Conservation (phyloP, 2,329 filamentous ascomycete genomes). For the Ophiocordyceps polyrhachis-furcata region DNA sequence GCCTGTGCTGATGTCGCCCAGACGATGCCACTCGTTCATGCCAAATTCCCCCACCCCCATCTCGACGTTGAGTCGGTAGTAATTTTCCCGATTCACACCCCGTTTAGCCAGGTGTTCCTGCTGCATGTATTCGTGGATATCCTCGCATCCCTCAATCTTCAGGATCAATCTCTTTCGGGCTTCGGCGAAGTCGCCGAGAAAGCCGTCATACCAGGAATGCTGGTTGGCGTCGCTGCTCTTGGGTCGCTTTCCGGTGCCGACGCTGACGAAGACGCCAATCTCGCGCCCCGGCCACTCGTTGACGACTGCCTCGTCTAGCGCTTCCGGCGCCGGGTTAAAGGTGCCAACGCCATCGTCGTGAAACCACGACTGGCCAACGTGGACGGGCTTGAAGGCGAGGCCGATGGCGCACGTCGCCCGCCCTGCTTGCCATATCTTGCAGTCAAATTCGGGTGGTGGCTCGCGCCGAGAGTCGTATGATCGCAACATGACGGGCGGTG, state of each 20-base stretch:
- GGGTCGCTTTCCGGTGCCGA: slow-evolving; percentile 80
- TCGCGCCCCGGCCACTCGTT: slow-evolving; percentile 95
- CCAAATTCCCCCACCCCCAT: slow-evolving; percentile 91
- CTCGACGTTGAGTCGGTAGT: slow-evolving; percentile 93
- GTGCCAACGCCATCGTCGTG: slow-evolving; percentile 82
- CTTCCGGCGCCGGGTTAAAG: slow-evolving; percentile 75
- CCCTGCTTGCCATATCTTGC: slow-evolving; percentile 92
- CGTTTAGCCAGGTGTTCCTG: slow-evolving; percentile 59
- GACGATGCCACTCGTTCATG: slow-evolving; percentile 93
- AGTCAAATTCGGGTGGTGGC: slow-evolving; percentile 76
- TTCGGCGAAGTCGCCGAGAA: slow-evolving; percentile 83
- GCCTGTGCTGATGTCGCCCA: slow-evolving; percentile 88
- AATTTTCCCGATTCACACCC: slow-evolving; percentile 72
- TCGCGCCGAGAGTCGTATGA: slow-evolving; percentile 94
- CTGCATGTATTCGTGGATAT: slow-evolving; percentile 73
- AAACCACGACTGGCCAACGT: slow-evolving; percentile 83
- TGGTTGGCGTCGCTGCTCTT: slow-evolving; percentile 46
- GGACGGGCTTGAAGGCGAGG: slow-evolving; percentile 87
- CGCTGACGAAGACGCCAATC: slow-evolving; percentile 76
- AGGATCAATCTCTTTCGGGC: slow-evolving; percentile 65
- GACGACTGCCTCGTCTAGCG: slow-evolving; percentile 73
- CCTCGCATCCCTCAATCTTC: slow-evolving; percentile 92
- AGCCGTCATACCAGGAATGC: slow-evolving; percentile 83
- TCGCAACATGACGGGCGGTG: slow-evolving; percentile 55
- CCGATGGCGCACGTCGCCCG: slow-evolving; percentile 84